Evolutionary conservation across 305 asterid genomes (phyloP), one percentile per base, ranked within the genome.

Genomic region (Lippia alba): DNA sequence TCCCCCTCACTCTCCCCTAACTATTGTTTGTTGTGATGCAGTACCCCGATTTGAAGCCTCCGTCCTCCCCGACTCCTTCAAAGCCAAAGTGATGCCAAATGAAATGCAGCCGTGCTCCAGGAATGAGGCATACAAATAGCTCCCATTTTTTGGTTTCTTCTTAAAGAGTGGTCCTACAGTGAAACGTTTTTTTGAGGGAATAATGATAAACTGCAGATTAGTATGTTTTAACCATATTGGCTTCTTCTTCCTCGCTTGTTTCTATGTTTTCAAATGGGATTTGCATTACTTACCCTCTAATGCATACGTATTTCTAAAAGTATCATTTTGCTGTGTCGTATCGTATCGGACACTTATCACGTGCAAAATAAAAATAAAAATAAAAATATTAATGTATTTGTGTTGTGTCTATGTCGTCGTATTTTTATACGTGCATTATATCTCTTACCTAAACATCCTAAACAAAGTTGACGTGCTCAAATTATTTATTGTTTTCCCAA

Each of bases 61-160:
- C 97, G n/a, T 82, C 98, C 49, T 87, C 98, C 44, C 97, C 98
- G 64, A 86, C 94, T 73, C 96, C 96, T 34, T 85, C 96, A 24
- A 91, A 89, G 85, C 96, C 97, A 12, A 71, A 70, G 56, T 89
- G 84, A 87, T 61, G 67, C 30, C 10, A 56, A 56, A 36, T 24
- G 30, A 17, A 39, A 30, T 57, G 6, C 11, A 59, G 69, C 34
- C 36, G 39, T 40, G 65, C 66, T 59, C 24, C 36, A 14, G 54
- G 19, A 55, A 56, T 40, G 18, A 24, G 9, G 11, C 70, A 15
- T 34, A 34, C 50, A 18, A 50, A 56, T 11, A 12, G 34, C 39
- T 33, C 49, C 20, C 10, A 30, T 49, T 24, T 24, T 54, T 64
- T 64, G 24, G 57, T 64, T 20, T 48, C 17, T 8, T 48, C 33